These are phyloP conservation scores for Penicillium sp. DNA, from an alignment of 2,329 filamentous ascomycete species.

Conservation along the genomic window DNA sequence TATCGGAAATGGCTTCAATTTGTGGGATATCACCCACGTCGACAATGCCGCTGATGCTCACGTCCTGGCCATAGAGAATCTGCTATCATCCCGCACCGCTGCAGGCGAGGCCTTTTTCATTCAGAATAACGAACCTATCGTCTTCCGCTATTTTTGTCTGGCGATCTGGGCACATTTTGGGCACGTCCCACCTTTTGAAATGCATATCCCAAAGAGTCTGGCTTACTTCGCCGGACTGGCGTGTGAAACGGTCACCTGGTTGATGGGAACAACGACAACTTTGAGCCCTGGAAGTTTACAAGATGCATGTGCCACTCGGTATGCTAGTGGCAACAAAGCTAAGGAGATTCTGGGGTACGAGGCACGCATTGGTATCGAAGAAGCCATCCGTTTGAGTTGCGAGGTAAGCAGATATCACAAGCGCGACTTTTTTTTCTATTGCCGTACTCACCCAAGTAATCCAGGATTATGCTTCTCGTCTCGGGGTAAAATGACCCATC, in stretches of 20 bases:
- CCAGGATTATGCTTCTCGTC: slow-evolving; percentile 36
- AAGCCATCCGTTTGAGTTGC: slow-evolving; percentile 53
- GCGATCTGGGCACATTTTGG: slow-evolving; percentile 51
- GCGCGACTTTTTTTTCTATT: neutral
- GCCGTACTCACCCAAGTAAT: slow-evolving; percentile 1
- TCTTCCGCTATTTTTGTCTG: slow-evolving; percentile 47
- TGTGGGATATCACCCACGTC: slow-evolving; percentile 48
- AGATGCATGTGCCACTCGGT: slow-evolving; percentile 55
- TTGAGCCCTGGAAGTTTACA: slow-evolving; percentile 56
- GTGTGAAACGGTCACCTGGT: slow-evolving; percentile 51
- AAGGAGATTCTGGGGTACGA: slow-evolving; percentile 54
- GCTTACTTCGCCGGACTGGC: slow-evolving; percentile 51
- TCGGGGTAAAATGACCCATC: slow-evolving; percentile 26
- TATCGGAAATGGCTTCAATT: slow-evolving; percentile 43
- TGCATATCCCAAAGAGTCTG: slow-evolving; percentile 50
- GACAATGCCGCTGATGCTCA: slow-evolving; percentile 48
- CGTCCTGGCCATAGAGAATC: slow-evolving; percentile 46
- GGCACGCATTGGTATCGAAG: slow-evolving; percentile 52
- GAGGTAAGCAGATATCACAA: slow-evolving; percentile 37
- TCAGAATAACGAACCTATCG: slow-evolving; percentile 48
- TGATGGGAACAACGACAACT: slow-evolving; percentile 46
- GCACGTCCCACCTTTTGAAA: slow-evolving; percentile 47
- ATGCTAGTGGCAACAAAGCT: slow-evolving; percentile 56
- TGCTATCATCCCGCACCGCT: slow-evolving; percentile 41
- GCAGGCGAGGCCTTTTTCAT: slow-evolving; percentile 49